Conservation (phyloP, 768 basidiomycete species). For the Fomitopsis serialis region DNA sequence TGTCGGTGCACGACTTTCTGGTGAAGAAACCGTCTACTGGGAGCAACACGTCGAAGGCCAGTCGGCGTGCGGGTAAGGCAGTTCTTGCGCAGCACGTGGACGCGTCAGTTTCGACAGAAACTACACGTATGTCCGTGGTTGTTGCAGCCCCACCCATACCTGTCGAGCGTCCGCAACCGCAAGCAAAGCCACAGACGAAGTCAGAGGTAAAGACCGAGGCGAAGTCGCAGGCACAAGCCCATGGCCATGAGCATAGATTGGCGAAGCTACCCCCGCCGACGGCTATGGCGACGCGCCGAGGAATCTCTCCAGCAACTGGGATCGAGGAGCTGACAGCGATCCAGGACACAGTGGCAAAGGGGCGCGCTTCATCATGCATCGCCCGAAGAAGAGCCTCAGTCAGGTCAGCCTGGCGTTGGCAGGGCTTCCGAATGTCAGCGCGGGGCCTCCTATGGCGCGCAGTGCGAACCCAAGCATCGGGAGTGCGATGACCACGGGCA, state of each 20-base stretch:
- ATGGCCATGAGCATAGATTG: background rate
- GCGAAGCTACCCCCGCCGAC: background rate
- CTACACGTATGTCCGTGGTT: background rate
- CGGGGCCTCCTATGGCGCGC: constrained; percentile 14
- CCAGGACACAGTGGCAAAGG: constrained; percentile 1
- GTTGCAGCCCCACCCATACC: background rate
- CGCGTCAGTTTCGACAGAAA: background rate
- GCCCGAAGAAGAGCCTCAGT: constrained; percentile 21
- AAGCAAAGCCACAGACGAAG: too few relatives aligned
- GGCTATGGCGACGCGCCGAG: background rate
- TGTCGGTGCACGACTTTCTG: background rate
- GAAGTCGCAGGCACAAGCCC: too few relatives aligned
- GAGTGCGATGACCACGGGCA: constrained; percentile 10
- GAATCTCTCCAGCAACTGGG: background rate
- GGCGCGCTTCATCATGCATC: constrained; percentile 5
- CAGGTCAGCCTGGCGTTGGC: constrained; percentile 22
- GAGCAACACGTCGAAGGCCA: background rate
- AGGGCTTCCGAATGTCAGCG: constrained; percentile 19
- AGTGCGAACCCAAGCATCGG: constrained; percentile 20
- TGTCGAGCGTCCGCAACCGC: background rate
- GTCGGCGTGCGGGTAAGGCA: background rate
- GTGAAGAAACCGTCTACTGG: background rate
- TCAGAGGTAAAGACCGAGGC: too few relatives aligned
- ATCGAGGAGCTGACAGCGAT: constrained; percentile 2
- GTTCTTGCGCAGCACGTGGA: background rate